A percentile compares a stretch with the other conserved stretches of the same genome.
These are phyloP conservation scores for Trypanosoma avium DNA, from an alignment of 208 protist species.

Conservation along the genomic window DNA sequence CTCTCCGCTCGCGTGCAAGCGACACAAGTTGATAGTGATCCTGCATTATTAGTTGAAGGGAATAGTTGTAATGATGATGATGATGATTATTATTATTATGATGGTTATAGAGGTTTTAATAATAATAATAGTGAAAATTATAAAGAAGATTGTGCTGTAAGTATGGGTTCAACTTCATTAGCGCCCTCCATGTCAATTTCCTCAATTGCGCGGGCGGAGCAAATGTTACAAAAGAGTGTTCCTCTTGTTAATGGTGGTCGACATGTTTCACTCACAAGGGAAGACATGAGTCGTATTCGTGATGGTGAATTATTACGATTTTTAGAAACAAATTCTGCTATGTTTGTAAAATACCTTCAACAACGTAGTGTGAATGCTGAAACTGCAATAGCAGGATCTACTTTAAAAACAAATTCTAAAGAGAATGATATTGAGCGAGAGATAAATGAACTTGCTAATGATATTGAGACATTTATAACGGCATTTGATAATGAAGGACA, in stretches of 20 bases:
- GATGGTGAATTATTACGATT: conserved; percentile 62
- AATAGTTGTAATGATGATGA: not conserved
- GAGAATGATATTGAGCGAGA: conserved; percentile 40
- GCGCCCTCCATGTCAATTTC: conserved; percentile 35
- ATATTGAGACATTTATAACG: conserved; percentile 82
- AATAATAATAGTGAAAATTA: no score
- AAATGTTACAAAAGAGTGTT: conserved; percentile 43
- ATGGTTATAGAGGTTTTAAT: conserved; percentile 5
- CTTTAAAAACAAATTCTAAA: not conserved
- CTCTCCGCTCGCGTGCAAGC: conserved; percentile 41
- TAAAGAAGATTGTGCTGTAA: no score
- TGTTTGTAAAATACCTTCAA: conserved; percentile 38
- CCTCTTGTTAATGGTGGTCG: conserved; percentile 46
- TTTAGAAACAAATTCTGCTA: conserved; percentile 39
- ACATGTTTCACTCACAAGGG: conserved; percentile 43
- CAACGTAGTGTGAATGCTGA: not conserved
- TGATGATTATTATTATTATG: not conserved
- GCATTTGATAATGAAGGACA: conserved; percentile 79
- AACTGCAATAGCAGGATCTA: not conserved
- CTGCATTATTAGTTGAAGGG: not conserved
- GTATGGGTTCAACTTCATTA: conserved; percentile 13
- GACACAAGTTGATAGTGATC: conserved; percentile 4
- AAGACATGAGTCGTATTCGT: conserved; percentile 57
- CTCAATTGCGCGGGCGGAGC: conserved; percentile 52
- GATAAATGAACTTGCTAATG: conserved; percentile 41